phyloP scores from a whole-genome alignment of 2,329 filamentous ascomycete genomes.

The Coniella vitis region DNA sequence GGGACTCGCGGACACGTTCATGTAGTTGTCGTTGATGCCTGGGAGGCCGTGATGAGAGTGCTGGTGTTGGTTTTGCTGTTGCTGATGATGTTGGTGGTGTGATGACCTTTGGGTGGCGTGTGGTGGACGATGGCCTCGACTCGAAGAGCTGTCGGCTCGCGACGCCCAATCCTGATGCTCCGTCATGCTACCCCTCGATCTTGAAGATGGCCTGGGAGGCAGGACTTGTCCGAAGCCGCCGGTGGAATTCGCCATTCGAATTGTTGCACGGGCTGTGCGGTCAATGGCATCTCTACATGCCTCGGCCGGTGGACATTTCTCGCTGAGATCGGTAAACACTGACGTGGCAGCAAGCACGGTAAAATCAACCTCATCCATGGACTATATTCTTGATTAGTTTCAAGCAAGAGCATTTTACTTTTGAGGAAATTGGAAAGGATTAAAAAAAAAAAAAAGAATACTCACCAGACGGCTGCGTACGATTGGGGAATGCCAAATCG shows the following conservation, averaged over 20 bases:
- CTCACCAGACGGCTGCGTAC: slow-evolving; percentile 80
- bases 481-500: slow-evolving; percentile 90
- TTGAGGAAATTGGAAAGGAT: background rate
- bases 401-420: background rate
- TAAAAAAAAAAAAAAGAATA: slow-evolving; percentile 22
- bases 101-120: too few relatives aligned
- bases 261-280: slow-evolving; percentile 88
- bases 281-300: slow-evolving; percentile 93
- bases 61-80: background rate
- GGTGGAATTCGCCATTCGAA: slow-evolving; percentile 87
- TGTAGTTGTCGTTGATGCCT: slow-evolving; percentile 20
- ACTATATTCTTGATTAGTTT: slow-evolving; percentile 37
- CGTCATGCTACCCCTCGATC: slow-evolving; percentile 15
- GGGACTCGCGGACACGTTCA: slow-evolving; percentile 35
- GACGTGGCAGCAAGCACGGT: slow-evolving; percentile 90
- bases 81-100: background rate
- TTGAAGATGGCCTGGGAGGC: slow-evolving; percentile 12
- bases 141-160: slow-evolving; percentile 22
- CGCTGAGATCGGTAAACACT: slow-evolving; percentile 82
- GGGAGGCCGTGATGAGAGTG: slow-evolving; percentile 4
- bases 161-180: slow-evolving; percentile 26
- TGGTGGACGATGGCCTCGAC: slow-evolving; percentile 19
- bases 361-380: slow-evolving; percentile 95
- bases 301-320: slow-evolving; percentile 92
- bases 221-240: slow-evolving; percentile 63